Evolutionary conservation across 2,329 filamentous ascomycete genomes (phyloP), one percentile per base, ranked within the genome.

Genomic region (Neonectria punicea): DNA sequence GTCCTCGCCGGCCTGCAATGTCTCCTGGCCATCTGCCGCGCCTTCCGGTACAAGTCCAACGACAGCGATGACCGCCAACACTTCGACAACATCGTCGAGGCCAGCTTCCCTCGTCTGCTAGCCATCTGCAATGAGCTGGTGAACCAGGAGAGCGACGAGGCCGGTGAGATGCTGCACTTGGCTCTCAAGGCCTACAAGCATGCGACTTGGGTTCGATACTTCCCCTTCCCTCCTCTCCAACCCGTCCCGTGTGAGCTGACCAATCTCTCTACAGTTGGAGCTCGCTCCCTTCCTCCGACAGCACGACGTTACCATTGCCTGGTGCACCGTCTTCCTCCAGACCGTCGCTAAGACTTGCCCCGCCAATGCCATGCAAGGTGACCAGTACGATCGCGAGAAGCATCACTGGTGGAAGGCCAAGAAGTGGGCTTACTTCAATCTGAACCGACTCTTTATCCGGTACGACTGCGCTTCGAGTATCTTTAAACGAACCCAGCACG

Each of bases 361-460:
- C 5, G 86, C 92, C 61, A 89, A 86, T 72, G 91, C 94, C 39
- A 90, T 98, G 87, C 93, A 97, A 65, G 93, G 93, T 66, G 93
- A 90, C 64, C 82, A 91, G 57, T 90, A 93, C 63, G 95, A 98
- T 76, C 89, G 96, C 63, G 96, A 98, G 80, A 88, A 91, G 74
- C 94, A 97, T 78, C 94, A 98, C 80, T 99, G 96, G 95, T 99
- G 95, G 95, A 99, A 98, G 85, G 93, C 94, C 69, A 98, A 98
- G 90, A 99, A 99, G 82, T 98, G 96, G 96, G 92, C 95, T 14
- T 99, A 98, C 80, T 97, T 96, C 76, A 98, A 98, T 80, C 82
- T 99, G 73, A 99, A 99, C 83, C 89, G 96, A 67, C 88, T 99
- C 18, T 99, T 96, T 77, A 94, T 98, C 72, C 89, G 93, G 92